Percentiles rank a stretch among this genome's conserved stretches.
Evolutionary conservation across 192 early-diverging fungal genomes (phyloP).

Genomic region (Haplosporangium gracile): DNA sequence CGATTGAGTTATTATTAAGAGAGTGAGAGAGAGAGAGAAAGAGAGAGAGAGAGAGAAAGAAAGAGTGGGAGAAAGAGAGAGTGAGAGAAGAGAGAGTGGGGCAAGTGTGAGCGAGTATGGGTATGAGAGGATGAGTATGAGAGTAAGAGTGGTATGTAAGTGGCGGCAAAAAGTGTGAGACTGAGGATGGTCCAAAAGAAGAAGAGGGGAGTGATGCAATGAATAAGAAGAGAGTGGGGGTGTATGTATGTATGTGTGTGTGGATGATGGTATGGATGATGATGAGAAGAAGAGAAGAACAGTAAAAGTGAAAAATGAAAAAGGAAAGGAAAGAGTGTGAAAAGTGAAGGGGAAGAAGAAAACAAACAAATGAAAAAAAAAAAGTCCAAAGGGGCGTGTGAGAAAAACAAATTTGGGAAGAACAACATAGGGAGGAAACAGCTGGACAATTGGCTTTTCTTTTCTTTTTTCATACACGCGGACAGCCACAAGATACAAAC

Average conservation of each 20-base stretch:
- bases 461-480: too few species aligned
- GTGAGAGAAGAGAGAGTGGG: not conserved
- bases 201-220: not conserved
- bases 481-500: too few species aligned
- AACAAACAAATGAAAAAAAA: not conserved
- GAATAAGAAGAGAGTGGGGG: not conserved
- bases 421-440: too few species aligned
- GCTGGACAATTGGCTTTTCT: too few species aligned
- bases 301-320: not conserved
- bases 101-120: not conserved
- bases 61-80: not conserved
- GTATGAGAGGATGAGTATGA: not conserved
- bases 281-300: not conserved
- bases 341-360: not conserved
- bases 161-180: not conserved
- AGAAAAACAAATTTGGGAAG: not conserved
- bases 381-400: not conserved
- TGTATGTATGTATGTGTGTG: not conserved
- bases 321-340: not conserved
- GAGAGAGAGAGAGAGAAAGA: not conserved
- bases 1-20: not conserved
- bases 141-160: not conserved
- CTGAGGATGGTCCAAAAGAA: not conserved
- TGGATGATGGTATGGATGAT: not conserved
- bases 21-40: not conserved